Evolutionary conservation across 352 stramenopile genomes (phyloP), one percentile per base, ranked within the genome.

Genomic region (Globisporangium parvum): DNA sequence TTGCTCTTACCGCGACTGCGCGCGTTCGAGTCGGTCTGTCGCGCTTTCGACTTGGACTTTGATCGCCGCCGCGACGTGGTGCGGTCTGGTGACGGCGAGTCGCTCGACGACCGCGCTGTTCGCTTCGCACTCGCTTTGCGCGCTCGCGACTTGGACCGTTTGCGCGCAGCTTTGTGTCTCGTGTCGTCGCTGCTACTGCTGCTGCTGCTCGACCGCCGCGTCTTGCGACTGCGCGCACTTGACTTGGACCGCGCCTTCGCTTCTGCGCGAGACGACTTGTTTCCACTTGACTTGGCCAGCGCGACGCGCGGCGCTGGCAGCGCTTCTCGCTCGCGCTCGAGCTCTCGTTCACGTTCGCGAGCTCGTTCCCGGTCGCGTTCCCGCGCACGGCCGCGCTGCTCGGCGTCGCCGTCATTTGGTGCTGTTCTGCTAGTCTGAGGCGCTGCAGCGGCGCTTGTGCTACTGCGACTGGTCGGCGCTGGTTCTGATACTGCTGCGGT

Each of bases 181-280:
- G n/a, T 26, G 37, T 44, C 37, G 23, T 51, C 48, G 20, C 33
- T 45, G 8, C 55, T 49, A 39, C 24, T 23, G 2, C 24, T 55
- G 39, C 33, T 24, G 14, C 21, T 53, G 17, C 53, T 52, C 4
- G 23, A 44, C 39, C 48, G 47, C 20, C 41, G 21, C 52, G 65
- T 64, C 37, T 57, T 70, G 15, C 55, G 51, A 6, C 28, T 57
- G 6, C 57, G 56, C 23, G 31, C 21, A 21, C 51, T 60, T 8
- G 77, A 87, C 56, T 82, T 77, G 55, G 79, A 85, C 21, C 67
- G 70, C 46, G 68, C 71, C 42, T 63, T 69, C 15, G 35, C 63
- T 8, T 58, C 59, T 31, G 70, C 47, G 1, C 53, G 40, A 18
- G 37, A 45, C 8, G 17, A 21, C 12, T 42, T 45, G 0, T 24